Evolutionary conservation across 2,329 filamentous ascomycete genomes (phyloP).

Genomic region (Cytospora piceae): DNA sequence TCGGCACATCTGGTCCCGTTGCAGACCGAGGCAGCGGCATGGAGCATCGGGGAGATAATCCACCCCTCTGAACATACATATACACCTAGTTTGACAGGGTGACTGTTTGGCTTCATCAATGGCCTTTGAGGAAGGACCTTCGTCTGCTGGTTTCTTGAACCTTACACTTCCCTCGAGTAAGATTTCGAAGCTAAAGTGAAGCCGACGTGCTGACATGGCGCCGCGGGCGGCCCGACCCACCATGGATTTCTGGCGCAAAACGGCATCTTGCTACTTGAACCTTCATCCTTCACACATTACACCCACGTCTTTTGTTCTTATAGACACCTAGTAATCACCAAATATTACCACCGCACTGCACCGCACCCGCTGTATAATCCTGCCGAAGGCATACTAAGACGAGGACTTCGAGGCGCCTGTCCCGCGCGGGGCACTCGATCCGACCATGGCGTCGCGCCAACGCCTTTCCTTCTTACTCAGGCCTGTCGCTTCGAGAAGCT

Average conservation of each 20-base stretch:
- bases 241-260: background rate
- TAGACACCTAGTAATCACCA: background rate
- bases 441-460: constrained; percentile 24
- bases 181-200: too few relatives aligned
- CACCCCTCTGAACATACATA: background rate
- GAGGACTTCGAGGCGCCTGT: background rate
- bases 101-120: too few relatives aligned
- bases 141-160: too few relatives aligned
- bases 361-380: background rate
- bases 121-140: too few relatives aligned
- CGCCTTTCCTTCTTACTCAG: constrained; percentile 6
- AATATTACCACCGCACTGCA: background rate
- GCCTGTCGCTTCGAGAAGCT: constrained; percentile 1
- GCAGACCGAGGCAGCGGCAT: constrained; percentile 13
- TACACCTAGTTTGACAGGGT: too few relatives aligned
- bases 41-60: background rate
- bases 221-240: background rate
- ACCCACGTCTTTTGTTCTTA: background rate
- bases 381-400: background rate
- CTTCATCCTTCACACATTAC: background rate
- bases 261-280: background rate
- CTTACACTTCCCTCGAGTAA: too few relatives aligned
- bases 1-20: constrained; percentile 21
- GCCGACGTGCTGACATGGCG: background rate
- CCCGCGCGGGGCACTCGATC: background rate